Base-by-base conservation (phyloP, 106 monocot species). In the Dactylorhiza incarnata region DNA sequence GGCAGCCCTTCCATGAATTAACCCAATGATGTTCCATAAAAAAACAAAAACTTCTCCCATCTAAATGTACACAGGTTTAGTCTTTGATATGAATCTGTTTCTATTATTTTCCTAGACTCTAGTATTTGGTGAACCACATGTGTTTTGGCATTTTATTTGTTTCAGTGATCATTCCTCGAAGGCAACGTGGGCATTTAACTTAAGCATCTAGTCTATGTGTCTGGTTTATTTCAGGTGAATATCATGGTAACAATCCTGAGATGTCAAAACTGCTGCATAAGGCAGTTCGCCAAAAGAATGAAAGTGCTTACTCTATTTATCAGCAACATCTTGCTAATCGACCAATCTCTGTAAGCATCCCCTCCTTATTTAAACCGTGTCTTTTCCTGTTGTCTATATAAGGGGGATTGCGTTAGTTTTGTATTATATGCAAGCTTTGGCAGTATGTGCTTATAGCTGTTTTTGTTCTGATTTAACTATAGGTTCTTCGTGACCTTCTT, bases 261-360 rank as follows among this genome's bases (percentile, higher is more conserved):
- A 96, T 96, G 96, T 96, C 96, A 74, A 96, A 96, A 74, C 83
- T 96, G 61, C 89, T 96, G 48, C 96, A 96, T 73, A 96, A 96
- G 83, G 96, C 96, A 73, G 85, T 96, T 82, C 88, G 96, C n/a
- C 81, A 96, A 76, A 96, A 93, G 73, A 96, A 73, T 84, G 96
- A 96, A 72, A 93, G 74, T 84, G 90, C 96, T 77, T 96, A 89
- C 79, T 73, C 86, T 55, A 79, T 96, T 73, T 96, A 96, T 68
- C 96, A 96, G 75, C 96, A 96, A 49, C 96, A 96, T 58, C 85
- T 96, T 84, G 85, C 91, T 76, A 96, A 89, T 76, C 88, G 96
- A 47, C 96, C 96, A 53, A 87, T 96, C 26, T 91, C 91, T 80
- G 96, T 96, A 75, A 89, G 89, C 75, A 19, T 66, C 29, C 5